Percentiles rank a stretch among this genome's conserved stretches.
Evolutionary conservation across 495 filamentous ascomycete species (phyloP).

Genomic region (Hypoxylon lienhwacheense): DNA sequence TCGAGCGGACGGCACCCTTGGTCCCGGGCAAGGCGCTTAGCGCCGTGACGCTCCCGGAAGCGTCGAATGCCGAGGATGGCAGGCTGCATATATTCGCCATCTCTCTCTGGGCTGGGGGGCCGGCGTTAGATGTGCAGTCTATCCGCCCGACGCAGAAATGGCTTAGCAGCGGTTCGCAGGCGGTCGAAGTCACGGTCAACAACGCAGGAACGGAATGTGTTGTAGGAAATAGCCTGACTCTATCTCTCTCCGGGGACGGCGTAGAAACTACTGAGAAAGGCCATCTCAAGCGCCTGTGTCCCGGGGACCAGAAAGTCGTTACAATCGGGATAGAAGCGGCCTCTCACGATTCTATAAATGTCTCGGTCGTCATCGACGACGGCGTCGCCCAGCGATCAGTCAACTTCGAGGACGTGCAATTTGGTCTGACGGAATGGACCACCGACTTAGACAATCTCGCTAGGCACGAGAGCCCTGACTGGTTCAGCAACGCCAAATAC

Average conservation of each 20-base stretch:
- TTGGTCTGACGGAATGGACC: constrained; percentile 39
- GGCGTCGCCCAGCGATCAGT: not conserved
- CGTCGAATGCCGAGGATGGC: constrained; percentile 33
- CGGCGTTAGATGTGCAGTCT: constrained; percentile 48
- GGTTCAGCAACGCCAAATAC: constrained; percentile 58
- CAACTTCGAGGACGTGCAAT: constrained; percentile 23
- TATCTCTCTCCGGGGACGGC: constrained; percentile 44
- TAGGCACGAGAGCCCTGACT: constrained; percentile 54
- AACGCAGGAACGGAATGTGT: constrained; percentile 52
- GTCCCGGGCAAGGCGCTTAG: constrained; percentile 50
- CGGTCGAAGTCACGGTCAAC: constrained; percentile 55
- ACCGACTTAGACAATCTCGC: constrained; percentile 38
- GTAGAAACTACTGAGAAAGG: constrained; percentile 45
- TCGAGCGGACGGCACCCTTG: constrained; percentile 52
- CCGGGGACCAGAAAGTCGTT: constrained; percentile 55
- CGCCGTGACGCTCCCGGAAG: constrained; percentile 47
- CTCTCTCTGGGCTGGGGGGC: constrained; percentile 35
- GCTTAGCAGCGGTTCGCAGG: constrained; percentile 49
- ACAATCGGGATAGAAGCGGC: constrained; percentile 48
- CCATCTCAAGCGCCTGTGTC: constrained; percentile 51
- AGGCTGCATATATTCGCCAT: constrained; percentile 52
- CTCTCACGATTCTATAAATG: constrained; percentile 17
- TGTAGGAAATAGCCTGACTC: constrained; percentile 41
- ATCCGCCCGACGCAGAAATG: constrained; percentile 56
- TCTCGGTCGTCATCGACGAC: constrained; percentile 15